Evolutionary conservation across 169 alveolate genomes (phyloP), one percentile per base, ranked within the genome.

Genomic region (Eimeria praecox): DNA sequence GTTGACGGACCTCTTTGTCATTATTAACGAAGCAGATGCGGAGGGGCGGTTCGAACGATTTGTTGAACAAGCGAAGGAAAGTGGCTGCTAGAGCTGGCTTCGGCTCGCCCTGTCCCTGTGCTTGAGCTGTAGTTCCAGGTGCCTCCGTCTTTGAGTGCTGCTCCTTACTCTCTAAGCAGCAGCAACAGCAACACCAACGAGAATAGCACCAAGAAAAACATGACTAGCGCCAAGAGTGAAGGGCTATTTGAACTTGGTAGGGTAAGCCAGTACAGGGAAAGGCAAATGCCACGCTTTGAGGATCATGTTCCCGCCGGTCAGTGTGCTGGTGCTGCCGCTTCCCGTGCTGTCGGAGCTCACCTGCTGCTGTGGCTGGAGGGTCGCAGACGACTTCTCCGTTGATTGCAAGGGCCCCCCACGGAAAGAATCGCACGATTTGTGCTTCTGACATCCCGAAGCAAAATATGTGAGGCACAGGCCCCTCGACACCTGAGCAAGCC

Each of bases 341-440:
- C n/a, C 85, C 69, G 69, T 40, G 49, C 27, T n/a, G 56, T 10
- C 88, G 2, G 2, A 46, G 56, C 44, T 42, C 24, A 85, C 92
- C 92, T 52, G 49, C 44, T 49, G 75, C 35, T 33, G n/a, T 85
- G 54, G 77, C 49, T 12, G 78, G 92, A 9, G 92, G 38, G 56
- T 52, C 92, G 92, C 92, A 85, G 77, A 33, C 16, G 54, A 93
- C 94, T 49, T 93, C 90, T 27, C 87, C 92, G 59, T 82, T 93
- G 38, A 93, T 69, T 54, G 87, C 96, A 38, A 86, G 42, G 35
- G 92, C 90, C 35, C 96, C 96, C 96, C 96, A 93, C 1, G 96
- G 96, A 35, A 80, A 93, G 78, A 93, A 85, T 56, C 96, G 93
- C 46, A 93, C 90, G 14, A n/a, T 78, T 27, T 78, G 44, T 5